Evolutionary conservation across 495 filamentous ascomycete species (phyloP).

Genomic region (Hypomontagnella submonticulosa): DNA sequence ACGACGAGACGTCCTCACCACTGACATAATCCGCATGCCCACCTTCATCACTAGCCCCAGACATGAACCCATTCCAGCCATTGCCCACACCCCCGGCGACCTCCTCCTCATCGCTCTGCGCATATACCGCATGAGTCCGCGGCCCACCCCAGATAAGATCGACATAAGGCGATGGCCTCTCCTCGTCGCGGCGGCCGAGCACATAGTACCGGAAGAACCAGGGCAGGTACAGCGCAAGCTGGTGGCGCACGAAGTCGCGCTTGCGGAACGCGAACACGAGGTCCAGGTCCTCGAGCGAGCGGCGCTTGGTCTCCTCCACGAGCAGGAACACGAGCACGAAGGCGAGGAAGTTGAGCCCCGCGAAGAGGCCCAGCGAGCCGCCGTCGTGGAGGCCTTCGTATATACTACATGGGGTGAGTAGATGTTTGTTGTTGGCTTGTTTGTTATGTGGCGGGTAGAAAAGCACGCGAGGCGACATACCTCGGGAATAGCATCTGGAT

Average conservation of each 20-base stretch:
- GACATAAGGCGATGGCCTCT: constrained; percentile 33
- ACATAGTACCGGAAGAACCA: constrained; percentile 46
- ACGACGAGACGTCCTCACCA: constrained; percentile 11
- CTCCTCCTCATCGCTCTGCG: background rate
- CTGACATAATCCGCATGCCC: background rate
- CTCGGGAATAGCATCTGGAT: constrained; percentile 53
- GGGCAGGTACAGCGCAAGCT: constrained; percentile 42
- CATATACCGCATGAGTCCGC: background rate
- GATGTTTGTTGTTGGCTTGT: background rate
- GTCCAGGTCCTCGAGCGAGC: constrained; percentile 48
- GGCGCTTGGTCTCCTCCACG: constrained; percentile 48
- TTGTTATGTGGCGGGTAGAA: no score
- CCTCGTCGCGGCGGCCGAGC: constrained; percentile 11
- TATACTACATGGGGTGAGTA: constrained; percentile 23
- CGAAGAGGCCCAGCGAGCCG: constrained; percentile 44
- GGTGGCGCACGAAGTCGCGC: constrained; percentile 45
- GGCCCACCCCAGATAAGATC: constrained; percentile 41
- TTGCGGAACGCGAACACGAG: constrained; percentile 48
- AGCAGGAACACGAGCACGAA: constrained; percentile 48
- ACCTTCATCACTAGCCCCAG: background rate
- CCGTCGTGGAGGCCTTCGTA: constrained; percentile 25
- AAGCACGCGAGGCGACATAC: no score
- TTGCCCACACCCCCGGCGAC: background rate
- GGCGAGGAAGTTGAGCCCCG: constrained; percentile 47
- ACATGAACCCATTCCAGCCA: constrained; percentile 15